Evolutionary conservation across 2,329 filamentous ascomycete genomes (phyloP), one percentile per base, ranked within the genome.

Genomic region (Alternaria sp.): DNA sequence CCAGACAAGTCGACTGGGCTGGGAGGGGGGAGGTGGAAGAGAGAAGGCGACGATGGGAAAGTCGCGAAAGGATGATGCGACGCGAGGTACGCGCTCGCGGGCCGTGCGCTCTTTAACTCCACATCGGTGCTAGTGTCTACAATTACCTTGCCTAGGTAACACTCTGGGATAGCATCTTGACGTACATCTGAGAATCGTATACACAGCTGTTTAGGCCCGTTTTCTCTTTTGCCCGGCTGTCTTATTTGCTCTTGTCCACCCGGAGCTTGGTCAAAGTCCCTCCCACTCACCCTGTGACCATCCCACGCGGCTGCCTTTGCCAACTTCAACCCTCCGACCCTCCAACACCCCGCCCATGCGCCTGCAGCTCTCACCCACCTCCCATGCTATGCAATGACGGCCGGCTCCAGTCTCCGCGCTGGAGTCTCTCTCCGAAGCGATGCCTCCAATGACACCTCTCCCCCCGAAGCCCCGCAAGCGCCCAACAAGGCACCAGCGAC

Each of bases 401-500:
- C 73, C 64, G 68, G 70, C 74, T 72, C 74, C 72, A 75, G 73
- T 68, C 59, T 54, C 54, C 72, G 67, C 66, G 69, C 74, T 74
- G 75, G 74, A 73, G 70, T 69, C 65, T 52, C 65, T 59, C 64
- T 73, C 55, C 64, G 61, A 44, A 61, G 41, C 51, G 63, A 67
- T 57, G 56, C n/a, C 43, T 12, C 49, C 63, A 58, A 63, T 59
- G 65, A 69, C n/a, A 54, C 57, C 36, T 32, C 57, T 52, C 42
- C 56, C 16, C 63, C 58, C 20, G 64, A 69, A 30, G 65, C 65
- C 38, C 62, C 70, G 9, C 69, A 69, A 30, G 76, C 75, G 53
- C 84, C 84, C 56, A 82, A 82, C 61, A 85, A 86, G 65, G 85
- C 82, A 59, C 86, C 87, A 14, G 84, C 86, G 12, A 89, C 87